Percentiles rank a stretch among this genome's conserved stretches.
Evolutionary conservation across 208 protist genomes (phyloP).

Genomic region (Trypanosoma cruzi): DNA sequence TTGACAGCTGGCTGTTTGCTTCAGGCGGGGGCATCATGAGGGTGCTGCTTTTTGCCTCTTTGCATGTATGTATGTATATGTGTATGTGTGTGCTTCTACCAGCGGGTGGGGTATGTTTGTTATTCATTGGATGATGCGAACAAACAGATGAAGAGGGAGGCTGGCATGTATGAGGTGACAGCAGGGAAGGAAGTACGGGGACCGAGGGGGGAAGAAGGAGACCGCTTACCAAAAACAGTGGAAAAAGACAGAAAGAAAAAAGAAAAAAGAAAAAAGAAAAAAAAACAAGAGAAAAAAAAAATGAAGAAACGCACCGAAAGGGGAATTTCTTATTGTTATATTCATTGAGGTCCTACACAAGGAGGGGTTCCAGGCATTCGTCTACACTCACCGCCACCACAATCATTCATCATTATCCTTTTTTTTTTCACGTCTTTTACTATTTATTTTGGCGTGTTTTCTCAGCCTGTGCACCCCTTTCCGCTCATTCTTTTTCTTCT

Average conservation of each 20-base stretch:
- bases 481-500: neutral
- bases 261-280: too few relatives aligned
- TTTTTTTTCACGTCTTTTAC: neutral
- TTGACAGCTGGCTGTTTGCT: neutral
- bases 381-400: neutral
- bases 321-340: too few relatives aligned
- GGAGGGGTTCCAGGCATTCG: too few relatives aligned
- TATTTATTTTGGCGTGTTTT: neutral
- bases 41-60: neutral
- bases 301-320: neutral
- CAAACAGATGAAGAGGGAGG: too few relatives aligned
- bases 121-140: neutral
- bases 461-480: neutral
- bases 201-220: too few relatives aligned
- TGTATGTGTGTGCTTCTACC: neutral
- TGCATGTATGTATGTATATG: neutral
- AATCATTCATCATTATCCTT: neutral
- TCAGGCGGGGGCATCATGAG: neutral
- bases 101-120: neutral
- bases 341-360: too few relatives aligned
- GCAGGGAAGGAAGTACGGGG: neutral
- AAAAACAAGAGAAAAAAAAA: neutral
- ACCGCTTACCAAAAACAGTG: too few relatives aligned
- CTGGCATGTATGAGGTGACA: neutral
- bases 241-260: too few relatives aligned